A percentile compares a stretch with the other conserved stretches of the same genome.
Conservation (phyloP, 2,329 filamentous ascomycete species). For the Orbilia brochopaga region DNA sequence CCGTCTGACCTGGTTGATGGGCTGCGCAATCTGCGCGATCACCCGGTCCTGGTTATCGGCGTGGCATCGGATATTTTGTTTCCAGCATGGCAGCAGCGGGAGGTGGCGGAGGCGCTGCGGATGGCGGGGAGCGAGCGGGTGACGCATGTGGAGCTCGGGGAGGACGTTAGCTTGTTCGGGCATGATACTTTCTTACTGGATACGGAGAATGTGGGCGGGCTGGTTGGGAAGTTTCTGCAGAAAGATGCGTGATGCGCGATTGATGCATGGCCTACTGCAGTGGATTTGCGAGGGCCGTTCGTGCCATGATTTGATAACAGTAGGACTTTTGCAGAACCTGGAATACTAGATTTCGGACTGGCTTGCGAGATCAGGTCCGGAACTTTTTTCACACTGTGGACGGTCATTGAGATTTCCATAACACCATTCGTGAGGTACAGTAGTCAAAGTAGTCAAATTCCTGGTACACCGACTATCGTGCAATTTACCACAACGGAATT, state of each 20-base stretch:
- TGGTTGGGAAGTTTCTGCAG: slow-evolving; percentile 76
- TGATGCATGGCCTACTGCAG: not conserved
- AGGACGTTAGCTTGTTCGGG: slow-evolving; percentile 92
- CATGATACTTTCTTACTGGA: slow-evolving; percentile 96
- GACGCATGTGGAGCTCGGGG: slow-evolving; percentile 85
- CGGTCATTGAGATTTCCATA: too few species aligned
- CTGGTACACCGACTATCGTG: too few species aligned
- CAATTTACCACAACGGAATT: too few species aligned
- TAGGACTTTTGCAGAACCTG: too few species aligned
- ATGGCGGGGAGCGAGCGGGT: slow-evolving; percentile 75
- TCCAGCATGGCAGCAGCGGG: slow-evolving; percentile 95
- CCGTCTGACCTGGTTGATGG: slow-evolving; percentile 81
- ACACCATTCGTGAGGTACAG: too few species aligned
- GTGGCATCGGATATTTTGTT: slow-evolving; percentile 96
- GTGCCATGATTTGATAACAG: not conserved
- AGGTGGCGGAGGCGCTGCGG: slow-evolving; percentile 82
- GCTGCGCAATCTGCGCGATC: slow-evolving; percentile 72
- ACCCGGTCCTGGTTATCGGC: slow-evolving; percentile 85
- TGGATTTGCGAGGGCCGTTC: not conserved
- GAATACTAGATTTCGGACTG: too few species aligned
- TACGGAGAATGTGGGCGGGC: slow-evolving; percentile 86
- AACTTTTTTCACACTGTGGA: too few species aligned
- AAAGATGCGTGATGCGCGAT: slow-evolving; percentile 57
- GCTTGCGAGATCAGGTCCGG: too few species aligned
- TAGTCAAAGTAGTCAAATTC: too few species aligned